Conservation (phyloP, 805 yeast species). For the Candida nitratophila region DNA sequence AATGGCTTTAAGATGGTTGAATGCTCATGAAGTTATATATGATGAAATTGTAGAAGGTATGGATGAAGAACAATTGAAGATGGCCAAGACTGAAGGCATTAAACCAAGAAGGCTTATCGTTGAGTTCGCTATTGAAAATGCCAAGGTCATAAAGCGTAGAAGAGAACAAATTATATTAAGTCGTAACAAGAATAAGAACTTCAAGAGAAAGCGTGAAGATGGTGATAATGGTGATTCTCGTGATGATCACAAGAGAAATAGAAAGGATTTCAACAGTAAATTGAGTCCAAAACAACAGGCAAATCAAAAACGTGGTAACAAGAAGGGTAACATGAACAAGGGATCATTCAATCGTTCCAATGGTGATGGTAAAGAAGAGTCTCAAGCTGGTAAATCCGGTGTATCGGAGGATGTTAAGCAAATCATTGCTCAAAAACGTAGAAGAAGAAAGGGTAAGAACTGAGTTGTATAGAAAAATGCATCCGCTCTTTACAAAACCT, state of each 20-base stretch:
- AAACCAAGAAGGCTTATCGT: slow-evolving; percentile 74
- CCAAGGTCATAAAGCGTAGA: slow-evolving; percentile 88
- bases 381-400: slow-evolving; percentile 14
- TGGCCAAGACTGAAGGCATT: slow-evolving; percentile 45
- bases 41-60: slow-evolving; percentile 70
- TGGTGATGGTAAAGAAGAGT: slow-evolving; percentile 3
- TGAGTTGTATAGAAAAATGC: slow-evolving; percentile 4
- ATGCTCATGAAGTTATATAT: slow-evolving; percentile 77
- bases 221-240: slow-evolving; percentile 10
- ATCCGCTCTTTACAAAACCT: no score
- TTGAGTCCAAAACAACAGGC: neutral
- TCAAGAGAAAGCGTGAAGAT: slow-evolving; percentile 16
- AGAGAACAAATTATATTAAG: slow-evolving; percentile 47
- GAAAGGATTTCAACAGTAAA: slow-evolving; percentile 18
- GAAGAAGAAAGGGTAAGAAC: slow-evolving; percentile 44
- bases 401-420: slow-evolving; percentile 51
- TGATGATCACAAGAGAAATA: slow-evolving; percentile 17
- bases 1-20: slow-evolving; percentile 96
- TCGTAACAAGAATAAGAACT: slow-evolving; percentile 29
- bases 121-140: slow-evolving; percentile 94
- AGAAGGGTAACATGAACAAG: slow-evolving; percentile 14
- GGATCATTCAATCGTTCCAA: slow-evolving; percentile 4
- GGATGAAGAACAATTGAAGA: slow-evolving; percentile 57
- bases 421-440: slow-evolving; percentile 64
- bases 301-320: slow-evolving; percentile 7